These are phyloP conservation scores for Solanum phureja DNA, from an alignment of 257 asterid species.

Conservation along the genomic window DNA sequence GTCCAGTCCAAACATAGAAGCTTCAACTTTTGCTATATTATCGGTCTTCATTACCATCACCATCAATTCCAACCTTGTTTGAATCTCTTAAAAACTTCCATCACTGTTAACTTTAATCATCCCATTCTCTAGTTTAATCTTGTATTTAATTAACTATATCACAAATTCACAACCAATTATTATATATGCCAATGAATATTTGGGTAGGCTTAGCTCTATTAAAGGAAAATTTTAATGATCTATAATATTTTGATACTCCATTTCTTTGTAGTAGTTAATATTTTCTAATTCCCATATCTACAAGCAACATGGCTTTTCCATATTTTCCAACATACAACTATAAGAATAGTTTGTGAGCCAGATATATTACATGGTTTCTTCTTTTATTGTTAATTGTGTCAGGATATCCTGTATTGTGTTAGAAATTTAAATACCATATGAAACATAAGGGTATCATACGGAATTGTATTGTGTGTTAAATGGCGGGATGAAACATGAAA, in stretches of 20 bases:
- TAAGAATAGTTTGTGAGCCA: background rate
- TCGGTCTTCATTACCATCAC: background rate
- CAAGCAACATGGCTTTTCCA: background rate
- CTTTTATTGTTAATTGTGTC: background rate
- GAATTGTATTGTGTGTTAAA: no score
- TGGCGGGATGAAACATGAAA: no score
- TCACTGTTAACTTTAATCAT: background rate
- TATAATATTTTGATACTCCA: background rate
- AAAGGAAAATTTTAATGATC: background rate
- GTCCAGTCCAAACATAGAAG: background rate
- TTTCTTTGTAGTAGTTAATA: no score
- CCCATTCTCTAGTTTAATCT: background rate
- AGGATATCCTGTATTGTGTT: background rate
- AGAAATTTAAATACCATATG: background rate
- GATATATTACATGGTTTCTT: background rate
- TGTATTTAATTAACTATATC: background rate
- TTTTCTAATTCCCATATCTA: background rate
- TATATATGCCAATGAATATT: background rate
- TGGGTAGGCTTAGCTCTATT: background rate
- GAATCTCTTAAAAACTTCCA: background rate
- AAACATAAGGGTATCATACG: background rate
- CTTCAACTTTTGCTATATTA: background rate
- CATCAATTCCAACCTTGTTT: background rate
- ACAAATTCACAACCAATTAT: background rate
- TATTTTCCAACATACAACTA: background rate